Evolutionary conservation across 805 yeast species (phyloP).

Genomic region (Yamadazyma endophytica): DNA sequence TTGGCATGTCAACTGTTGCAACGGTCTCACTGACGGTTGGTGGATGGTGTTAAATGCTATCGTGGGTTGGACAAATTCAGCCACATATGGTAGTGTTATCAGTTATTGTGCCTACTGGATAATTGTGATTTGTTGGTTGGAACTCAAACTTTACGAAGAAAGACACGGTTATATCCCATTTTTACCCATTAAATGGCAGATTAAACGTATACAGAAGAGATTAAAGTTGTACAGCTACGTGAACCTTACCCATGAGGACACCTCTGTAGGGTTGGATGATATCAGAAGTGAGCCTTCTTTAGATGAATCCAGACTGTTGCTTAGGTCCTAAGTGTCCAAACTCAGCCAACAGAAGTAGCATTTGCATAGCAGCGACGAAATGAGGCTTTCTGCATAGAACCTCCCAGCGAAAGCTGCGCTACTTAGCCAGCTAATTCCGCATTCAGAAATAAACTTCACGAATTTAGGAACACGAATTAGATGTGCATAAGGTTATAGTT

Average conservation of each 20-base stretch:
- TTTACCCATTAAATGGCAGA: slow-evolving; percentile 38
- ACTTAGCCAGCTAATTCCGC: too few species aligned
- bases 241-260: neutral
- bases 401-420: too few species aligned
- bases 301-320: neutral
- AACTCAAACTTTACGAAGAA: slow-evolving; percentile 31
- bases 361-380: too few species aligned
- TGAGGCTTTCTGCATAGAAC: too few species aligned
- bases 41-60: slow-evolving; percentile 46
- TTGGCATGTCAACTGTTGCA: slow-evolving; percentile 96
- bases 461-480: too few species aligned
- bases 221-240: slow-evolving; percentile 8
- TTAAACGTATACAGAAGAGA: slow-evolving; percentile 30
- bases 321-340: neutral
- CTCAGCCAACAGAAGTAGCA: neutral
- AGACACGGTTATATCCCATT: slow-evolving; percentile 33
- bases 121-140: slow-evolving; percentile 26
- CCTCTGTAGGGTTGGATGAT: neutral
- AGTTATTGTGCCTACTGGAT: slow-evolving; percentile 37
- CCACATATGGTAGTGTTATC: slow-evolving; percentile 41
- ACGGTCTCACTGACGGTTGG: slow-evolving; percentile 46
- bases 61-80: slow-evolving; percentile 45
- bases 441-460: too few species aligned
- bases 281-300: neutral
- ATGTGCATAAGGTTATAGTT: too few species aligned